phyloP scores from a whole-genome alignment of 495 filamentous ascomycete genomes.

The Neurospora sp. region DNA sequence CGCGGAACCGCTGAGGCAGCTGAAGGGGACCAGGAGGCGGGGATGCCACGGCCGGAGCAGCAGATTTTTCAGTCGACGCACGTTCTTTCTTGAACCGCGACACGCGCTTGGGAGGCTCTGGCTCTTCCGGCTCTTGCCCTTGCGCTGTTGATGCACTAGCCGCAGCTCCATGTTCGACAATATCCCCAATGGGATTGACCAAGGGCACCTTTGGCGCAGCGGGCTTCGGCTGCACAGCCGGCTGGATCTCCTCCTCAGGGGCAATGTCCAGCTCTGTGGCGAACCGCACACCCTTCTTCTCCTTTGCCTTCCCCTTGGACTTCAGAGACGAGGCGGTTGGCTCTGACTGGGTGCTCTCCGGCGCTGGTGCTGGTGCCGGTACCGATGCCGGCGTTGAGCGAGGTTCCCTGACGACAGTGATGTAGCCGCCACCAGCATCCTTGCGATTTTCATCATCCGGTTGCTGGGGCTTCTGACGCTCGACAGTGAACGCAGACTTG shows the following conservation, averaged over 20 bases:
- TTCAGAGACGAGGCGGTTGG: neutral
- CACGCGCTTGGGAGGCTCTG: conserved; percentile 25
- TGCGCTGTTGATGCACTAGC: conserved; percentile 21
- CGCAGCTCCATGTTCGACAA: conserved; percentile 39
- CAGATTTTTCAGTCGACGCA: neutral
- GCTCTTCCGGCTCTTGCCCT: conserved; percentile 14
- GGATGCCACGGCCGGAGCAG: neutral
- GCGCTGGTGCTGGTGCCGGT: neutral
- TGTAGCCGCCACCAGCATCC: conserved; percentile 10
- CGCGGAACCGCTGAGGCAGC: conserved; percentile 16
- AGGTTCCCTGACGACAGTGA: neutral
- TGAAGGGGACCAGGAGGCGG: conserved; percentile 24
- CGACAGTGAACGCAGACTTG: conserved; percentile 26
- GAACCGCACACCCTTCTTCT: conserved; percentile 71
- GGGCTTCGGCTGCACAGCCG: conserved; percentile 14
- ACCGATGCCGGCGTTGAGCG: neutral
- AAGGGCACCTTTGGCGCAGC: conserved; percentile 22
- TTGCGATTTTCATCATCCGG: conserved; percentile 13
- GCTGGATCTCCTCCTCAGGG: conserved; percentile 14
- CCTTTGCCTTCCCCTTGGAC: neutral
- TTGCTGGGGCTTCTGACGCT: conserved; percentile 1
- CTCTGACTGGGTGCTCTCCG: neutral
- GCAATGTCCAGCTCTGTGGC: conserved; percentile 67
- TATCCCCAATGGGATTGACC: conserved; percentile 34
- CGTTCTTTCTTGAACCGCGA: conserved; percentile 39